Evolutionary conservation across 371 early-diverging fungal genomes (phyloP).

Genomic region (Mucor irregularis): DNA sequence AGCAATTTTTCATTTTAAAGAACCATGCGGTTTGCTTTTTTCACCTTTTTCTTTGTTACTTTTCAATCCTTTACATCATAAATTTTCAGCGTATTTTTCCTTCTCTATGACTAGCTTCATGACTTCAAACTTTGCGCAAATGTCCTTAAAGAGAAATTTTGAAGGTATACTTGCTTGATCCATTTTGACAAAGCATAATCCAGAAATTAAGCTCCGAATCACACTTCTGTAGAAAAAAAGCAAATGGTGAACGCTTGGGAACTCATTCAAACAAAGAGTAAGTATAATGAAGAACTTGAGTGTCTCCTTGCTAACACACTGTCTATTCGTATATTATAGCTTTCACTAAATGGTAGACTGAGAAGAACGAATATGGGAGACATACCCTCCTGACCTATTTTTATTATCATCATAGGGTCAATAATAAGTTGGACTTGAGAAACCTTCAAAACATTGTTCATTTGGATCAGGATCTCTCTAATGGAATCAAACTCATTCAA

Average conservation of each 20-base stretch:
- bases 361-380: too few relatives aligned
- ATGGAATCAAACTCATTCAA: slow-evolving; percentile 86
- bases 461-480: slow-evolving; percentile 71
- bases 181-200: background rate
- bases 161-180: slow-evolving; percentile 7
- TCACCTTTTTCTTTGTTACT: background rate
- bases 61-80: background rate
- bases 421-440: slow-evolving; percentile 78
- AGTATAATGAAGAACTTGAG: too few relatives aligned
- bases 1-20: background rate
- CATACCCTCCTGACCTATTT: slow-evolving; percentile 71
- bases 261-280: slow-evolving; percentile 86
- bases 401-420: slow-evolving; percentile 65
- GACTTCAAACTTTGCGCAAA: slow-evolving; percentile 6
- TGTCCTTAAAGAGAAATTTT: slow-evolving; percentile 11
- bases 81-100: background rate
- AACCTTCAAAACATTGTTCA: slow-evolving; percentile 64
- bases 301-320: too few relatives aligned
- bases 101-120: slow-evolving; percentile 1
- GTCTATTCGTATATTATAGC: too few relatives aligned
- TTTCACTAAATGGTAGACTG: slow-evolving; percentile 71
- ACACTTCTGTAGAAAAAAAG: slow-evolving; percentile 18
- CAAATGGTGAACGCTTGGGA: slow-evolving; percentile 84
- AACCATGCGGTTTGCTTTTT: background rate
- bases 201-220: slow-evolving; percentile 18